phyloP scores from a whole-genome alignment of 805 yeast species.

The Debaryomyces prosopidis region DNA sequence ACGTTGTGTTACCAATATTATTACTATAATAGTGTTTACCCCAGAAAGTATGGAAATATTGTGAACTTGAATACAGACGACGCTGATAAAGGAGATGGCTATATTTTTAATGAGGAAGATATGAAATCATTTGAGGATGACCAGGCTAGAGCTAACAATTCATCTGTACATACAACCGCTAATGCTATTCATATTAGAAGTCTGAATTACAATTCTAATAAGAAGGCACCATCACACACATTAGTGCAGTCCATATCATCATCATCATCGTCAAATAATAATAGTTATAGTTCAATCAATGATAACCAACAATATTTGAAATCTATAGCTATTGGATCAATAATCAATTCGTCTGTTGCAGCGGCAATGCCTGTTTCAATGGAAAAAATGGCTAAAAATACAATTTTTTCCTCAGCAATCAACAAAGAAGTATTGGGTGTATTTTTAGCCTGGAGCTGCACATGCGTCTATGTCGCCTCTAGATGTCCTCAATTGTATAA shows the following conservation, averaged over 20 bases:
- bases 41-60: slow-evolving; percentile 15
- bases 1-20: slow-evolving; percentile 42
- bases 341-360: slow-evolving; percentile 5
- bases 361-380: slow-evolving; percentile 13
- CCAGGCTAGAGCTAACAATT: neutral
- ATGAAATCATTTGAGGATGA: neutral
- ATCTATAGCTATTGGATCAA: slow-evolving; percentile 8
- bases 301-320: slow-evolving; percentile 3
- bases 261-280: slow-evolving; percentile 9
- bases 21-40: slow-evolving; percentile 41
- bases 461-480: slow-evolving; percentile 70
- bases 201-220: neutral
- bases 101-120: neutral
- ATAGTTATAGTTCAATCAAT: slow-evolving; percentile 15
- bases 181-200: slow-evolving; percentile 8
- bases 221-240: neutral
- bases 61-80: neutral
- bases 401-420: neutral
- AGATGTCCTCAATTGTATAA: slow-evolving; percentile 83
- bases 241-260: slow-evolving; percentile 9
- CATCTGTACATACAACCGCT: neutral
- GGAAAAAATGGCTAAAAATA: too few relatives aligned
- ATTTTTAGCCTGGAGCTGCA: slow-evolving; percentile 75
- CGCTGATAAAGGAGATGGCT: neutral
- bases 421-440: slow-evolving; percentile 14